Evolutionary conservation across 2,329 filamentous ascomycete genomes (phyloP), one percentile per base, ranked within the genome.

Genomic region (Beauveria bassiana): DNA sequence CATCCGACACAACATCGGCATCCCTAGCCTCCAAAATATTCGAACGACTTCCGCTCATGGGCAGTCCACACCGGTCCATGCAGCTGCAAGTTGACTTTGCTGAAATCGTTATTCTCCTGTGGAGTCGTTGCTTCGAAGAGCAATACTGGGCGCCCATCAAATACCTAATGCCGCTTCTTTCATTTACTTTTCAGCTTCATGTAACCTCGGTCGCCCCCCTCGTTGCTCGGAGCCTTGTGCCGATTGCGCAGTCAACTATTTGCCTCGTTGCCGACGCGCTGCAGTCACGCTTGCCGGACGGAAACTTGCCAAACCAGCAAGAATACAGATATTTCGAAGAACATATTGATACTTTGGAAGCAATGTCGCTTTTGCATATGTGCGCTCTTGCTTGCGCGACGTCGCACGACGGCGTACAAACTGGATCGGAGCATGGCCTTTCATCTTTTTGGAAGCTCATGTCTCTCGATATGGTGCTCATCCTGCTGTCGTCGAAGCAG

Each of bases 11-110:
- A 1, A 71, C 74, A 0, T 80, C 80, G 1, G 80, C 80, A 51
- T 87, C 85, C 0, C 77, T 93, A 7, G 84, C 88, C 0, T 84
- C 88, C 3, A 78, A 86, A 24, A 81, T 93, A 34, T 82, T 90
- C 59, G 85, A 89, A 64, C 82, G 81, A 50, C 73, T 93, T n/a
- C 83, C 87, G 0, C 70, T 78, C 6, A 78, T 86, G 64, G 82
- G 82, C 57, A 78, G 73, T 52, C 75, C 71, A 60, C 75, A 69
- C 59, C 79, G 75, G 63, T 82, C 75, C 54, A 78, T 75, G 73
- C 83, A 75, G 69, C 77, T 90, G 3, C 81, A 88, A 1, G 75
- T 87, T 10, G 83, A 86, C 63, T 86, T 92, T 65, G 85, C 84
- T 56, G 78, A 83, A 54, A 76, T 86, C 34, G 73, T 92, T 22